Conservation (phyloP, 306 rosid species). For the Pueraria montana region DNA sequence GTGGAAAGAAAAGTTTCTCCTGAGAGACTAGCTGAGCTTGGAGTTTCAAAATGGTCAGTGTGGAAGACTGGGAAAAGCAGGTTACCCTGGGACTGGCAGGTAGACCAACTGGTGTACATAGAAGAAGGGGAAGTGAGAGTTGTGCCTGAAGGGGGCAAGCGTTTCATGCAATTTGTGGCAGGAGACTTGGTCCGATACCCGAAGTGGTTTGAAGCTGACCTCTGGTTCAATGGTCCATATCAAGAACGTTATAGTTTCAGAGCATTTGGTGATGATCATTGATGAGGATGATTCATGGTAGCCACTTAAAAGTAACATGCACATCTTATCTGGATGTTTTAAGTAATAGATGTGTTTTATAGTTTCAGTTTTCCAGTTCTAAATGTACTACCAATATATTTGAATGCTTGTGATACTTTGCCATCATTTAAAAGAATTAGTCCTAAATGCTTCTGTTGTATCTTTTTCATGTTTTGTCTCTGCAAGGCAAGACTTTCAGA, state of each 20-base stretch:
- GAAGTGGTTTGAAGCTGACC: slow-evolving; percentile 92
- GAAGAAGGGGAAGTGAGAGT: slow-evolving; percentile 97
- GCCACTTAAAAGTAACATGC: not conserved
- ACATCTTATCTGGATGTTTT: slow-evolving; percentile 13
- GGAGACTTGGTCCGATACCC: slow-evolving; percentile 93
- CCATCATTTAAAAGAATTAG: slow-evolving; percentile 3
- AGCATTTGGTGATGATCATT: slow-evolving; percentile 81
- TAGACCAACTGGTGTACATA: slow-evolving; percentile 84
- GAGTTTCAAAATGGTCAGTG: slow-evolving; percentile 83
- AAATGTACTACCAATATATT: slow-evolving; percentile 6
- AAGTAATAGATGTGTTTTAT: not conserved
- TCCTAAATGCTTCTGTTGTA: not conserved
- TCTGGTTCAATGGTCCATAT: slow-evolving; percentile 87
- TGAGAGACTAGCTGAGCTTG: slow-evolving; percentile 72
- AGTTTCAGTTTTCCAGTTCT: not conserved
- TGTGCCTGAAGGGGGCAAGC: slow-evolving; percentile 86
- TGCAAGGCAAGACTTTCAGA: not conserved
- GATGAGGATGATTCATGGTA: slow-evolving; percentile 16
- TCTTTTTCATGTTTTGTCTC: not conserved
- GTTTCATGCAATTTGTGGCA: slow-evolving; percentile 78
- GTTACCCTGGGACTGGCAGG: slow-evolving; percentile 98
- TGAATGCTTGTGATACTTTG: slow-evolving; percentile 1
- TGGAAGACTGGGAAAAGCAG: slow-evolving; percentile 90
- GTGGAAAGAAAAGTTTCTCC: slow-evolving; percentile 74
- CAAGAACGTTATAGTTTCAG: slow-evolving; percentile 86